Evolutionary conservation across 2,329 filamentous ascomycete species (phyloP).

Genomic region (Dothidotthia symphoricarpi): DNA sequence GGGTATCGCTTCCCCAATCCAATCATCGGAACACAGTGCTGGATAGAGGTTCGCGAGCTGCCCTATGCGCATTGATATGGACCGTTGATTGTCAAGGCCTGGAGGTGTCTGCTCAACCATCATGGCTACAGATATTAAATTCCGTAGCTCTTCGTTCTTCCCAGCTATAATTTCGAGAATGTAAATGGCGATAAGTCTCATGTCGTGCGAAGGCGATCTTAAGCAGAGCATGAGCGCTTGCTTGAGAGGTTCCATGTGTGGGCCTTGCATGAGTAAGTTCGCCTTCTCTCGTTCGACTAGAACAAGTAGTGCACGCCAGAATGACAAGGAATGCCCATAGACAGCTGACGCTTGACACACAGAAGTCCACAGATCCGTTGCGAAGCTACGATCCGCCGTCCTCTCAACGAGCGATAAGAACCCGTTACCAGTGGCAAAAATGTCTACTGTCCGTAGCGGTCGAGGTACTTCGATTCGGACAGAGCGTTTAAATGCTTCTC

Average conservation of each 20-base stretch:
- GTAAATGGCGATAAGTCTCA: constrained; percentile 71
- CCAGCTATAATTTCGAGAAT: constrained; percentile 62
- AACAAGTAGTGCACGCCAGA: constrained; percentile 45
- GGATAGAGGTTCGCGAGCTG: constrained; percentile 68
- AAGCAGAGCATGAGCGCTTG: constrained; percentile 70
- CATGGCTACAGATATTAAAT: constrained; percentile 64
- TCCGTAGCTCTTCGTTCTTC: constrained; percentile 51
- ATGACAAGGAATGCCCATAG: constrained; percentile 56
- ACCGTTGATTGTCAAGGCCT: constrained; percentile 71
- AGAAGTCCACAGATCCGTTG: constrained; percentile 57
- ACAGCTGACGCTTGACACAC: constrained; percentile 65
- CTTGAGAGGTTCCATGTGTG: constrained; percentile 61
- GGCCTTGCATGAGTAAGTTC: constrained; percentile 50
- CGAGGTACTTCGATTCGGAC: constrained; percentile 6
- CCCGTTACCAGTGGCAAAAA: constrained; percentile 72
- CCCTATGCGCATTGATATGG: constrained; percentile 80
- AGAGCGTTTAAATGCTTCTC: constrained; percentile 19
- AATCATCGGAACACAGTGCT: constrained; percentile 57
- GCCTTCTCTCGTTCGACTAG: constrained; percentile 64
- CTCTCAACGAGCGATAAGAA: constrained; percentile 68
- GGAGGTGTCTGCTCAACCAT: constrained; percentile 77
- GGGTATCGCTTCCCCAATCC: constrained; percentile 71
- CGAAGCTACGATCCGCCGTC: constrained; percentile 55
- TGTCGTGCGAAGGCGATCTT: constrained; percentile 68
- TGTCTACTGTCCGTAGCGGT: constrained; percentile 11